Conservation (phyloP, 2,329 filamentous ascomycete genomes). For the Pseudocercospora cruenta region DNA sequence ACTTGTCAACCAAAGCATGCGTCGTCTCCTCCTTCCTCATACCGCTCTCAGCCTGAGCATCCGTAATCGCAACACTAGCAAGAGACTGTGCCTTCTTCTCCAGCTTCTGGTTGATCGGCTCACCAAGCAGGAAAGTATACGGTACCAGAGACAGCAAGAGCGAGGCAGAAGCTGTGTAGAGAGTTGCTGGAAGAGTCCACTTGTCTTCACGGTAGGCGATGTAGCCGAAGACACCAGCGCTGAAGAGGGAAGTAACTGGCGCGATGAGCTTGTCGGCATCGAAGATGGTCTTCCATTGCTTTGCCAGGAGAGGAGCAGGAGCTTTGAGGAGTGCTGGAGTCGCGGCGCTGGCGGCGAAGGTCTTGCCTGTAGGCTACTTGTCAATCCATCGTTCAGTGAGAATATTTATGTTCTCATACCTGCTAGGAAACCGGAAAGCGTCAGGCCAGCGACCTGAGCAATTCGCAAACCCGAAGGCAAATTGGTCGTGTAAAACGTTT, state of each 20-base stretch:
- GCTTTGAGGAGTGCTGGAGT: conserved; percentile 59
- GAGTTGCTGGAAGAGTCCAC: conserved; percentile 40
- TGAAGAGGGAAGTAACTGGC: conserved; percentile 46
- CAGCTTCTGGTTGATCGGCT: conserved; percentile 55
- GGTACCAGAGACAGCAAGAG: conserved; percentile 55
- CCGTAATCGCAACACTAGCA: conserved; percentile 41
- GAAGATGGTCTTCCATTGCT: conserved; percentile 57
- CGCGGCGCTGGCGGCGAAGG: conserved; percentile 45
- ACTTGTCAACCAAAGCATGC: conserved; percentile 57
- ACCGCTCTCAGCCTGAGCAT: conserved; percentile 45
- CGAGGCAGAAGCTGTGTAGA: conserved; percentile 53
- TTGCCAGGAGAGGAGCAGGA: conserved; percentile 58
- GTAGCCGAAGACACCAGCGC: conserved; percentile 49
- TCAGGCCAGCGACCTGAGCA: conserved; percentile 57
- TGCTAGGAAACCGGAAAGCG: conserved; percentile 52
- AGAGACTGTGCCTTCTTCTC: conserved; percentile 48
- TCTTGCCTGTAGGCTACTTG: conserved; percentile 36
- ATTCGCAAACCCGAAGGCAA: conserved; percentile 44
- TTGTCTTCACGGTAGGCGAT: conserved; percentile 47
- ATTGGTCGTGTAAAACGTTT: conserved; percentile 27
- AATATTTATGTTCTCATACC: conserved; percentile 35
- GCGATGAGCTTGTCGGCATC: conserved; percentile 46
- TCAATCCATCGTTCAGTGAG: not conserved
- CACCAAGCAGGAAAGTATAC: conserved; percentile 56
- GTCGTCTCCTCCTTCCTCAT: conserved; percentile 49